phyloP scores from a whole-genome alignment of 2,329 filamentous ascomycete genomes.

The Alternaria hordeiaustralica region DNA sequence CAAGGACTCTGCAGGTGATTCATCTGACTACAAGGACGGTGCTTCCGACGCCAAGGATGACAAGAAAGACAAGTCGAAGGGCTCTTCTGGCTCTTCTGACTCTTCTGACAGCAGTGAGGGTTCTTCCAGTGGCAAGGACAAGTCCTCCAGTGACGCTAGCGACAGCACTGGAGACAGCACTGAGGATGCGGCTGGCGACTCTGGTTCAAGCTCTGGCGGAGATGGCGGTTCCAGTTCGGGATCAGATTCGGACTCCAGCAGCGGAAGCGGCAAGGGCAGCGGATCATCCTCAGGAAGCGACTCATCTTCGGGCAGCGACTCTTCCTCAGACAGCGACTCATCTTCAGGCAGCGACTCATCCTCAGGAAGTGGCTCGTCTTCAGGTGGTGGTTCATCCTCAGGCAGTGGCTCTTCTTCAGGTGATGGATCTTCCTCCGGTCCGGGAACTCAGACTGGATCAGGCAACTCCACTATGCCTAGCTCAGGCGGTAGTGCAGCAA shows the following conservation, averaged over 20 bases:
- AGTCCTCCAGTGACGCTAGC: background rate
- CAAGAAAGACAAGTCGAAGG: background rate
- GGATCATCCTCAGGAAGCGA: background rate
- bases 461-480: slow-evolving; percentile 10
- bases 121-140: background rate
- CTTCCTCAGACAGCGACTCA: background rate
- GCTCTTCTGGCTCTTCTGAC: background rate
- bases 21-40: background rate
- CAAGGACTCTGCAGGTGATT: background rate
- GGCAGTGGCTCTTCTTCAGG: background rate
- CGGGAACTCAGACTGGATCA: background rate
- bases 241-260: background rate
- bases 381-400: background rate
- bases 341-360: background rate
- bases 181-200: background rate
- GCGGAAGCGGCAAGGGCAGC: background rate
- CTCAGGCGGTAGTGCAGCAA: slow-evolving; percentile 11
- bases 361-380: background rate
- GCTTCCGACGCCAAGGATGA: background rate
- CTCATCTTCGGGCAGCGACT: background rate
- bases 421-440: background rate
- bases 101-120: background rate
- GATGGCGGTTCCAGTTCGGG: background rate
- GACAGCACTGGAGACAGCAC: background rate
- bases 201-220: slow-evolving; percentile 1